Evolutionary conservation across 805 yeast genomes (phyloP).

Genomic region (Yamadazyma insecticola): DNA sequence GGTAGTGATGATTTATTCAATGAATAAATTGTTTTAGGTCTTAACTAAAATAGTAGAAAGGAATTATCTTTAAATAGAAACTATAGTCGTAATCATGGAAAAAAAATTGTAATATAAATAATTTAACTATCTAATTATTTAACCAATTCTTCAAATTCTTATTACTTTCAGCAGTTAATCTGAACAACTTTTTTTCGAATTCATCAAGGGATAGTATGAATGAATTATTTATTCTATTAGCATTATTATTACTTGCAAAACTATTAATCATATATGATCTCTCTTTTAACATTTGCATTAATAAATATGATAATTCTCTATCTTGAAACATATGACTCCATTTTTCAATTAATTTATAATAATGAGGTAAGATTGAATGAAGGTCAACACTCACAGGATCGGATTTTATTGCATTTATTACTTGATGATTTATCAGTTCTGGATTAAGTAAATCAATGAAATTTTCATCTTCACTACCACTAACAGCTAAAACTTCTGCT

Average conservation of each 20-base stretch:
- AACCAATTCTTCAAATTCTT: constrained; percentile 36
- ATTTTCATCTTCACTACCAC: constrained; percentile 25
- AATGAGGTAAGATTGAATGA: constrained; percentile 61
- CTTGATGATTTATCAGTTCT: constrained; percentile 57
- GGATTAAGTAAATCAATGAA: constrained; percentile 72
- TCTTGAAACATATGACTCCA: constrained; percentile 77
- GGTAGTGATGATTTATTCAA: constrained; percentile 29
- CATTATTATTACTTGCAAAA: constrained; percentile 51
- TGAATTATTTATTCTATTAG: constrained; percentile 42
- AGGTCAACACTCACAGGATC: constrained; percentile 64
- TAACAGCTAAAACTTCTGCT: constrained; percentile 67
- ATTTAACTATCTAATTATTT: constrained; percentile 12
- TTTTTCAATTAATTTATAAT: constrained; percentile 62
- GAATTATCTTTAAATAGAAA: too few relatives aligned
- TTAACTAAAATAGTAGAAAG: too few relatives aligned
- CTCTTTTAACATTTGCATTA: constrained; percentile 47
- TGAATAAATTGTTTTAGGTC: constrained; percentile 12
- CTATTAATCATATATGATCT: constrained; percentile 72
- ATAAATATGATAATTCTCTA: constrained; percentile 50
- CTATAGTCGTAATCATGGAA: too few relatives aligned
- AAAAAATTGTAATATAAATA: constrained; percentile 22
- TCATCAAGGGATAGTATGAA: constrained; percentile 71
- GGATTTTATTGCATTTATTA: constrained; percentile 78
- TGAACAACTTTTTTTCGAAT: constrained; percentile 62
- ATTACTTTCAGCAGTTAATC: constrained; percentile 46